These are phyloP conservation scores for Colletotrichum trifolii DNA, from an alignment of 2,329 filamentous ascomycete genomes.

Conservation along the genomic window DNA sequence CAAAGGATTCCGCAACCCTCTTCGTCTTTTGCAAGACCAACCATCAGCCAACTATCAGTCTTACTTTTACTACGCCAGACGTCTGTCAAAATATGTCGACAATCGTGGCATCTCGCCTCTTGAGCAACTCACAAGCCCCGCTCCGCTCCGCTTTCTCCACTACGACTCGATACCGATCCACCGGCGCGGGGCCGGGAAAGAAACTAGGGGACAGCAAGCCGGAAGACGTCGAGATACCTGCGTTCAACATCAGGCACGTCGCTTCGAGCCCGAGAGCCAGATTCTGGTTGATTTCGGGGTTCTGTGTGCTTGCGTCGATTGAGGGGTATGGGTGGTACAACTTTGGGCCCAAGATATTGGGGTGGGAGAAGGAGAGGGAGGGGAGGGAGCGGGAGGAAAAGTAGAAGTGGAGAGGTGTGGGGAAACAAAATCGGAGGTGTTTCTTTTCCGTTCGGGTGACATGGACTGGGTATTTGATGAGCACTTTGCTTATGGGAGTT, in stretches of 20 bases:
- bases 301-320: constrained; percentile 32
- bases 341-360: constrained; percentile 40
- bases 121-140: constrained; percentile 1
- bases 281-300: constrained; percentile 25
- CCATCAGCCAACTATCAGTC: no score
- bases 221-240: constrained; percentile 35
- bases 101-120: constrained; percentile 4
- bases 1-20: background rate
- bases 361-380: constrained; percentile 22
- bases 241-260: constrained; percentile 39
- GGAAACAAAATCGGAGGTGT: background rate
- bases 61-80: no score
- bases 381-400: background rate
- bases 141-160: constrained; percentile 31
- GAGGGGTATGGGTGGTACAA: constrained; percentile 40
- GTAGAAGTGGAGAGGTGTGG: background rate
- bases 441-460: background rate
- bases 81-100: constrained; percentile 10
- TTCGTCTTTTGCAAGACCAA: no score
- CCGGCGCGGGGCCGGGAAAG: constrained; percentile 1
- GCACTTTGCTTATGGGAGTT: background rate
- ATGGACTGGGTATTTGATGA: background rate
- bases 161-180: background rate
- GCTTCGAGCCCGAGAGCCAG: constrained; percentile 39
- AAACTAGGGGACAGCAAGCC: constrained; percentile 14